Evolutionary conservation across 2,329 filamentous ascomycete species (phyloP).

Genomic region (Aureobasidium sp.): DNA sequence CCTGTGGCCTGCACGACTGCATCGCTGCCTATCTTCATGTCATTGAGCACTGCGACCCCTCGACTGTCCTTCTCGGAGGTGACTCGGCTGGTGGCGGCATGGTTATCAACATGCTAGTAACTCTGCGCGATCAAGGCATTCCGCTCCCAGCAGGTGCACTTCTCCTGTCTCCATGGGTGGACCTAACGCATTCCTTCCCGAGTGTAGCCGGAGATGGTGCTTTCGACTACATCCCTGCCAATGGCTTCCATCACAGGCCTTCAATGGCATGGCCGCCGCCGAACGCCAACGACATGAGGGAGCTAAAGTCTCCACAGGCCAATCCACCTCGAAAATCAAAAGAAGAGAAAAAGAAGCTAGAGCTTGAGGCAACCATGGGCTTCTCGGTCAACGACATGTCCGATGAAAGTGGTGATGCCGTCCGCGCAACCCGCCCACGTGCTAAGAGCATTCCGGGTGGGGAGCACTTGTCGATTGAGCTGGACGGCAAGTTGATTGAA

Average conservation of each 20-base stretch:
- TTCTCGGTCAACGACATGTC: conserved; percentile 28
- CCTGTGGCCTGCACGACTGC: conserved; percentile 85
- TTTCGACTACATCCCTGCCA: conserved; percentile 79
- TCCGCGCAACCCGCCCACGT: neutral
- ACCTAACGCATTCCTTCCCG: conserved; percentile 91
- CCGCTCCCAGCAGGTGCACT: conserved; percentile 84
- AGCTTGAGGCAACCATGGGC: conserved; percentile 31
- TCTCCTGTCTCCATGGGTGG: conserved; percentile 90
- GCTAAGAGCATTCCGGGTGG: conserved; percentile 18
- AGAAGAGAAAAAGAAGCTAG: conserved; percentile 12
- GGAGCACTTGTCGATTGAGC: conserved; percentile 51
- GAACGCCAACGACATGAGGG: conserved; percentile 62
- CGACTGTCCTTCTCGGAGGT: conserved; percentile 70
- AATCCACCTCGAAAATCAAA: neutral
- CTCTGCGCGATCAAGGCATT: conserved; percentile 72
- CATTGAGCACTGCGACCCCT: conserved; percentile 66
- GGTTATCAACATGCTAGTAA: conserved; percentile 71
- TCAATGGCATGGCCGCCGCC: conserved; percentile 90
- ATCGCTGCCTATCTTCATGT: conserved; percentile 81
- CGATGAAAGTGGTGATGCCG: neutral
- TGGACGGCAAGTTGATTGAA: conserved; percentile 63
- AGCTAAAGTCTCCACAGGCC: conserved; percentile 15
- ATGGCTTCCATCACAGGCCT: conserved; percentile 86
- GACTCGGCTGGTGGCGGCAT: conserved; percentile 93
- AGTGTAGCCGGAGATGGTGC: conserved; percentile 68